Percentiles rank a stretch among this genome's conserved stretches.
These are phyloP conservation scores for Durusdinium trenchii DNA, from an alignment of 73 alveolate genomes.

Conservation along the genomic window DNA sequence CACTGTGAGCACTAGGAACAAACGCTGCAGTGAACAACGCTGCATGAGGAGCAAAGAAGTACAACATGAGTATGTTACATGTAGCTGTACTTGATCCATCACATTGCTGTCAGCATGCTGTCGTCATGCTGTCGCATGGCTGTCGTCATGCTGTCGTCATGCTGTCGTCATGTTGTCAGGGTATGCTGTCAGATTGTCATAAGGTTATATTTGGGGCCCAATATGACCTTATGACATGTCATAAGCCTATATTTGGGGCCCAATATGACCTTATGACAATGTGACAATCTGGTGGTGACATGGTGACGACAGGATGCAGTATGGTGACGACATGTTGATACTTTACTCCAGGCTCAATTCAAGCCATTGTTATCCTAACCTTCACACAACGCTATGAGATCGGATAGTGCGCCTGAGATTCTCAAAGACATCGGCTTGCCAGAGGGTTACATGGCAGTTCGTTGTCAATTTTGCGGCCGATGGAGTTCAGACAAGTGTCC, in stretches of 20 bases:
- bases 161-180: not conserved
- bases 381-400: too few species aligned
- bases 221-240: not conserved
- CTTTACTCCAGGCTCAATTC: too few species aligned
- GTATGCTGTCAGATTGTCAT: not conserved
- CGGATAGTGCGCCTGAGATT: too few species aligned
- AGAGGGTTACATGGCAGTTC: too few species aligned
- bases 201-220: not conserved
- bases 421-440: too few species aligned
- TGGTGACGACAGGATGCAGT: not conserved
- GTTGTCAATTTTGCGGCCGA: conserved; percentile 6
- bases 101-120: not conserved
- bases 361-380: too few species aligned
- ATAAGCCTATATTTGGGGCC: not conserved
- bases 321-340: not conserved
- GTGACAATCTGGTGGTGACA: not conserved
- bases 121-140: not conserved
- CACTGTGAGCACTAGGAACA: not conserved
- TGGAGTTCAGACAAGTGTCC: not conserved
- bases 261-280: not conserved
- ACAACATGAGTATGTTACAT: not conserved
- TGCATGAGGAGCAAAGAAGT: not conserved
- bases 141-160: conserved; percentile 1
- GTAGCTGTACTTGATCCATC: not conserved
- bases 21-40: not conserved